Percentiles rank a stretch among this genome's conserved stretches.
These are phyloP conservation scores for Podospora tetraspora DNA, from an alignment of 495 filamentous ascomycete species.

Conservation along the genomic window DNA sequence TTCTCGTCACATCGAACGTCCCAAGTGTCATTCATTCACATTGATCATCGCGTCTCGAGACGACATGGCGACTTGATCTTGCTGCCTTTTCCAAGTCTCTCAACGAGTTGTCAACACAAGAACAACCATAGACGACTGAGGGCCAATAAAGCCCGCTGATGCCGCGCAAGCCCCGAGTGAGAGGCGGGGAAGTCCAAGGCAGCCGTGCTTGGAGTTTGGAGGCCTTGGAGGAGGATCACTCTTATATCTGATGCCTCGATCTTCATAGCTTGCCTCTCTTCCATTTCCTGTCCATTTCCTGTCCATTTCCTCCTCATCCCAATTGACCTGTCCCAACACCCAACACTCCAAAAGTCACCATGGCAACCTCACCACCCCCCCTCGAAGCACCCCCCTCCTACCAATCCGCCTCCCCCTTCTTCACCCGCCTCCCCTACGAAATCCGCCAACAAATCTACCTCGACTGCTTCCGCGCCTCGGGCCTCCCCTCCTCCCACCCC, in stretches of 20 bases:
- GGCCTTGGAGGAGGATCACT: not conserved
- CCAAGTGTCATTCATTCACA: no score
- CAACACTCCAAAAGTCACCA: not conserved
- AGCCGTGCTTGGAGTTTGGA: not conserved
- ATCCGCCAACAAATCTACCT: conserved; percentile 27
- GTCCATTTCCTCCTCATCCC: not conserved
- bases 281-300: not conserved
- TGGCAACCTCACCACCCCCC: not conserved
- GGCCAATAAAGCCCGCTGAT: not conserved
- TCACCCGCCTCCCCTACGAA: conserved; percentile 25
- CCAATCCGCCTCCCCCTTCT: conserved; percentile 24
- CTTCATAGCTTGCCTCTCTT: not conserved
- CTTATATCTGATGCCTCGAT: not conserved
- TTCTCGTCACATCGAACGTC: no score
- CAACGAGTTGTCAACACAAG: not conserved
- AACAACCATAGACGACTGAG: not conserved
- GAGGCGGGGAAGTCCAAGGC: not conserved
- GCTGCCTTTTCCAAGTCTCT: not conserved
- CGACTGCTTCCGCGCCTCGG: conserved; percentile 16
- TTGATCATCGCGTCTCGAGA: no score
- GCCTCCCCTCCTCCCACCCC: not conserved
- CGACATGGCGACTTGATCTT: not conserved
- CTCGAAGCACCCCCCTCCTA: conserved; percentile 2
- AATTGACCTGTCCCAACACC: not conserved
- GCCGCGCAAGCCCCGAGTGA: not conserved